A percentile compares a stretch with the other conserved stretches of the same genome.
These are phyloP conservation scores for Cyberlindnera galapagoensis DNA, from an alignment of 805 yeast genomes.

Conservation along the genomic window DNA sequence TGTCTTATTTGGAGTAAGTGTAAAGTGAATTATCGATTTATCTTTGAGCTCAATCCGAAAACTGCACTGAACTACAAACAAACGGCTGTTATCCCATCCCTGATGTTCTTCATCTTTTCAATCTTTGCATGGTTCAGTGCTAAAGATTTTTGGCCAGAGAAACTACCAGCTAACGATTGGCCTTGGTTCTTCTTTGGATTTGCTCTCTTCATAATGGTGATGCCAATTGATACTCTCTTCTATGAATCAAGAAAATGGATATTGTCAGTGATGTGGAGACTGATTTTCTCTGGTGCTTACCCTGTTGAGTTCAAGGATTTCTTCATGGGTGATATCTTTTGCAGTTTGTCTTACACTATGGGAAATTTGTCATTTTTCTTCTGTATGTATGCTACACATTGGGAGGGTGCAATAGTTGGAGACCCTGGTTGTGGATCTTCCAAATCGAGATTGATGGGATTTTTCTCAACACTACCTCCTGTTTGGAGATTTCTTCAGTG, in stretches of 20 bases:
- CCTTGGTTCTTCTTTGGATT: slow-evolving; percentile 73
- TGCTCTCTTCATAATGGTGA: slow-evolving; percentile 38
- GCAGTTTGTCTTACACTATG: slow-evolving; percentile 82
- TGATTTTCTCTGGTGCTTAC: slow-evolving; percentile 75
- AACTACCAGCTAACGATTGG: slow-evolving; percentile 61
- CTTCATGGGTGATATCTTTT: slow-evolving; percentile 84
- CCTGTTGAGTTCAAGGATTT: slow-evolving; percentile 96
- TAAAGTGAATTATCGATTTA: slow-evolving; percentile 85
- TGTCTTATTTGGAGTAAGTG: slow-evolving; percentile 65
- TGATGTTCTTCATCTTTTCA: slow-evolving; percentile 48
- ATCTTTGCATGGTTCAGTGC: slow-evolving; percentile 74
- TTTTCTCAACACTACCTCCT: slow-evolving; percentile 77
- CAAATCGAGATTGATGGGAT: slow-evolving; percentile 72
- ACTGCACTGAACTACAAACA: slow-evolving; percentile 61
- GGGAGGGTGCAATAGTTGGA: slow-evolving; percentile 48
- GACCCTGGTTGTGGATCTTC: slow-evolving; percentile 65
- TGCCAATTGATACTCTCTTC: slow-evolving; percentile 56
- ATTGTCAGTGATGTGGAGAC: slow-evolving; percentile 60
- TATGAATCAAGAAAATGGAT: slow-evolving; percentile 75
- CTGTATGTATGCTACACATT: slow-evolving; percentile 70
- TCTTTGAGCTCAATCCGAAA: slow-evolving; percentile 77
- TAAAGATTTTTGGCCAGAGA: slow-evolving; percentile 54
- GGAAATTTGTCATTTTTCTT: slow-evolving; percentile 82
- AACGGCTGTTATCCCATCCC: slow-evolving; percentile 56
- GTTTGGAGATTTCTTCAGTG: slow-evolving; percentile 91